phyloP scores from a whole-genome alignment of 1,284 basidiomycete genomes.

The Heterobasidion parviporum region DNA sequence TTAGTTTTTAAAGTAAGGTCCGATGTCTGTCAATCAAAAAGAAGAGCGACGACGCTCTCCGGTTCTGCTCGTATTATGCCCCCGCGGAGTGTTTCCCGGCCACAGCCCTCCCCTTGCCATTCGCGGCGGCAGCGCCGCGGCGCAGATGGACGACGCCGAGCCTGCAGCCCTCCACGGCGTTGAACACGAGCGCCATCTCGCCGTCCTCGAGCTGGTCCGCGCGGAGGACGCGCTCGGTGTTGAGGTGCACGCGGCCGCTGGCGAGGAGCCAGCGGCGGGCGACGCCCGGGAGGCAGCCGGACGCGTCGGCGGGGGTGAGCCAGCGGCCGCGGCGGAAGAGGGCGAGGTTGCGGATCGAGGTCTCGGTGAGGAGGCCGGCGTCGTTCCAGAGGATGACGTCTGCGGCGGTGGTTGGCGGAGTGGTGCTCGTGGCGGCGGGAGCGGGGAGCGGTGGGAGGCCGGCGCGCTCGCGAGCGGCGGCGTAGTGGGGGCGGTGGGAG shows the following conservation, averaged over 20 bases:
- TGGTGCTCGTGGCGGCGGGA: too few relatives aligned
- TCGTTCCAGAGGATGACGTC: conserved; percentile 64
- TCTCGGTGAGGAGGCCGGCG: conserved; percentile 46
- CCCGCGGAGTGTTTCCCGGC: too few relatives aligned
- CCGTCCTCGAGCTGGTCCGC: conserved; percentile 37
- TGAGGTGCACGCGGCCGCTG: conserved; percentile 43
- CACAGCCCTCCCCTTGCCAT: too few relatives aligned
- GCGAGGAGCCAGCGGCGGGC: conserved; percentile 58
- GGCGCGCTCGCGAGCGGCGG: conserved; percentile 48
- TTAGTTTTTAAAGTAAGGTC: too few relatives aligned
- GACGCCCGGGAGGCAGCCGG: conserved; percentile 66
- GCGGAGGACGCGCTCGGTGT: conserved; percentile 30
- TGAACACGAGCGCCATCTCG: conserved; percentile 62
- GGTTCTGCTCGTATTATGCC: too few relatives aligned
- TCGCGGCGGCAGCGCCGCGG: too few relatives aligned
- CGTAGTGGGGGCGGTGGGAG: conserved; percentile 49
- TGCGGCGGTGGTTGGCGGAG: conserved; percentile 7
- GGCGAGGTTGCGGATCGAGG: conserved; percentile 63
- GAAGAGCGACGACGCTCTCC: too few relatives aligned
- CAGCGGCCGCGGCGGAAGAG: conserved; percentile 47
- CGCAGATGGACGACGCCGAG: conserved; percentile 23
- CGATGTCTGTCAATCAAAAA: too few relatives aligned
- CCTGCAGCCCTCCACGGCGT: conserved; percentile 61
- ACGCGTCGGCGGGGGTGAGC: conserved; percentile 51
- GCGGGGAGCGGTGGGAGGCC: conserved; percentile 27